phyloP scores from a whole-genome alignment of 805 yeast species.

The Metschnikowia continentalis region DNA sequence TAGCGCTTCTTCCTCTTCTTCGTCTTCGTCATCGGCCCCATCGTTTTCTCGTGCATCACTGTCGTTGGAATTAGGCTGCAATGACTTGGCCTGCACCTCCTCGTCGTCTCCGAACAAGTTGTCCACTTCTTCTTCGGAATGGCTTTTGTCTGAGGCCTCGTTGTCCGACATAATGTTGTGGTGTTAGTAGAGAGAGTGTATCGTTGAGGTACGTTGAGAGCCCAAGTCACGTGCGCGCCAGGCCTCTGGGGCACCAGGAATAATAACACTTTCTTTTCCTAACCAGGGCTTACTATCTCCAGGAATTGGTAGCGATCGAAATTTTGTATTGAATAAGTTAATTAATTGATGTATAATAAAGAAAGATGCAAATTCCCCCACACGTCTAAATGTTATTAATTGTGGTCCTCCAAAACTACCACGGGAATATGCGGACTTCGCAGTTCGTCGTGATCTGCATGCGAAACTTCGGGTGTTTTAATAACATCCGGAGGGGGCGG shows the following conservation, averaged over 20 bases:
- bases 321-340: background rate
- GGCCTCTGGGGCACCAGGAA: background rate
- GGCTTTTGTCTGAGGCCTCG: constrained; percentile 18
- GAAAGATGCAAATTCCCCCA: background rate
- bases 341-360: background rate
- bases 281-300: too few relatives aligned
- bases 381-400: background rate
- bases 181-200: background rate
- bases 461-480: background rate
- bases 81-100: constrained; percentile 12
- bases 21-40: constrained; percentile 26
- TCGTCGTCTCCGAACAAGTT: constrained; percentile 35
- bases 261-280: too few relatives aligned
- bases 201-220: background rate
- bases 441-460: background rate
- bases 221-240: constrained; percentile 9
- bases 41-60: constrained; percentile 23
- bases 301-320: background rate
- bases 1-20: constrained; percentile 29
- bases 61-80: constrained; percentile 11
- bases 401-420: constrained; percentile 6
- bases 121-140: constrained; percentile 25
- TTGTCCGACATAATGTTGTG: constrained; percentile 24
- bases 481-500: background rate
- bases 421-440: constrained; percentile 5